Evolutionary conservation across 805 yeast species (phyloP), one percentile per base, ranked within the genome.

Genomic region (Tetrapisispora namnaoensis): DNA sequence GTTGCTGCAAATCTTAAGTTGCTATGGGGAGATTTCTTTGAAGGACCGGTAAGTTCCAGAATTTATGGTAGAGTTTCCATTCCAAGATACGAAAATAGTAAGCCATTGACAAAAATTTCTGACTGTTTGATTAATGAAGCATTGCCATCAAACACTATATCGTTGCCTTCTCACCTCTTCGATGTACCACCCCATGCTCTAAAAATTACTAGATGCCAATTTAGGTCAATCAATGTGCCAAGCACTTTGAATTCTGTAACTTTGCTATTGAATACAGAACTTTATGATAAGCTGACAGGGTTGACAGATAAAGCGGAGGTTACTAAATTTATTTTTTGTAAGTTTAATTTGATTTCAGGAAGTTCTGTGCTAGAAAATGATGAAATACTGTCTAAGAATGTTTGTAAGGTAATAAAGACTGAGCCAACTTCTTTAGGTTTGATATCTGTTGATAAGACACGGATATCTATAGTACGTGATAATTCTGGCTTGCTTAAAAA

Each of bases 401-500:
- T 56, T 54, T 58, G 63, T 44, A 46, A 45, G 16, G 52, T 63
- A 5, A 30, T 56, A 7, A 51, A 52, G 14, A 58, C 61, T 36
- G 20, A 42, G 14, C 63, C 63, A 10, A 35, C 30, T n/a, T 16
- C 36, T 8, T 51, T 48, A 37, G 68, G 68, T 16, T 6, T 51
- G 1, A 44, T 61, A 11, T 56, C 62, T 40, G 49, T 54, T 16
- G 14, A 45, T 0, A 41, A 40, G 24, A 62, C 67, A 2, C 52
- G 58, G 27, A 42, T 63, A 3, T 45, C 55, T 1, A 53, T 65
- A 24, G 50, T 54, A 3, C 55, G 44, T 20, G 62, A 54, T 45
- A 44, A 27, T 3, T 22, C 40, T 7, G 42, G 37, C 7, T 18
- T 34, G 11, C 39, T 52, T 14, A 21, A 41, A 11, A 2, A 45